phyloP scores from a whole-genome alignment of 108 stramenopile genomes.

The Skeletonema potamos region DNA sequence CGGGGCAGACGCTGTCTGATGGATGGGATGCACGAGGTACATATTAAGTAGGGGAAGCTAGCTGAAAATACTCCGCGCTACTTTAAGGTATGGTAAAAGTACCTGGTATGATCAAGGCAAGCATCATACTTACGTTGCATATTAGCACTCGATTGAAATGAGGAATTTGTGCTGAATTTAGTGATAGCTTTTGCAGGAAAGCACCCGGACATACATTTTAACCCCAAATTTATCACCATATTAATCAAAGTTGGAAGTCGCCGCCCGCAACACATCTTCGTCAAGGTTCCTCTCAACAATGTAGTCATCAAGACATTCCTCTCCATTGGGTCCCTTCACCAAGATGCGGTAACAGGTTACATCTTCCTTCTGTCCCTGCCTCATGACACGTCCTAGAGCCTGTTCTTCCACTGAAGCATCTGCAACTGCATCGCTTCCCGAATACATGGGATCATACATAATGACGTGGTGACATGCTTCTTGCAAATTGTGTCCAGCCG shows the following conservation, averaged over 20 bases:
- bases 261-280: slow-evolving; percentile 17
- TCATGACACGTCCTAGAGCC: slow-evolving; percentile 40
- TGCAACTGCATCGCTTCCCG: slow-evolving; percentile 31
- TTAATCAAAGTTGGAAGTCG: slow-evolving; percentile 42
- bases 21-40: no score
- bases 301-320: slow-evolving; percentile 21
- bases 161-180: no score
- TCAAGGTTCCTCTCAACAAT: slow-evolving; percentile 25
- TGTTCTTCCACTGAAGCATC: slow-evolving; percentile 39
- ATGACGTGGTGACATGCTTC: slow-evolving; percentile 40
- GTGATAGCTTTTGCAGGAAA: no score
- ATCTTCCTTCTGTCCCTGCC: slow-evolving; percentile 31
- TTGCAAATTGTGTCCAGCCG: slow-evolving; percentile 42
- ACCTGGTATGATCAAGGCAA: no score
- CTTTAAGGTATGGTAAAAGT: no score
- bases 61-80: no score
- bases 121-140: no score
- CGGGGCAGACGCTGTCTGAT: no score
- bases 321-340: slow-evolving; percentile 20
- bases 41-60: no score
- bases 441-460: slow-evolving; percentile 41
- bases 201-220: no score
- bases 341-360: slow-evolving; percentile 31
- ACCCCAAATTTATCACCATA: not conserved
- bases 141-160: no score